A percentile compares a stretch with the other conserved stretches of the same genome.
These are phyloP conservation scores for Russula ochroleuca DNA, from an alignment of 768 basidiomycete species.

Conservation along the genomic window DNA sequence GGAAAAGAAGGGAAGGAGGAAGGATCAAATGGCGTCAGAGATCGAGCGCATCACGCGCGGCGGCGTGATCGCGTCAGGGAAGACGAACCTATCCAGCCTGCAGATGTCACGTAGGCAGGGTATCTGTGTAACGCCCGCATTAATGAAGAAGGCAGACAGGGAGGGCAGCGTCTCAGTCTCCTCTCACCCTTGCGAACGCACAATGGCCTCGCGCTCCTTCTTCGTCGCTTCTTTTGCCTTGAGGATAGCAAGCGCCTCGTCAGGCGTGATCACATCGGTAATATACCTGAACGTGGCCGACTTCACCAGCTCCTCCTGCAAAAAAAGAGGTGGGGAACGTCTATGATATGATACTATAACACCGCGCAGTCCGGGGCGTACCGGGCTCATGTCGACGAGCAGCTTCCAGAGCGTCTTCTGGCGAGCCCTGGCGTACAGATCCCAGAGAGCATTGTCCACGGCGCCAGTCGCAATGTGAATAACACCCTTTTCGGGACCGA, in stretches of 20 bases:
- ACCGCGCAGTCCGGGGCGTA: constrained; percentile 29
- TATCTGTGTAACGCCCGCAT: constrained; percentile 46
- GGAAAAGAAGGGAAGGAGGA: not conserved
- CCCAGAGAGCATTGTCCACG: constrained; percentile 93
- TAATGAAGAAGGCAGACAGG: not conserved
- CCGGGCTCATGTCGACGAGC: constrained; percentile 84
- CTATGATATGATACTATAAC: too few species aligned
- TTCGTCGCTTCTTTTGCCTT: constrained; percentile 73
- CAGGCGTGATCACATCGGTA: constrained; percentile 86
- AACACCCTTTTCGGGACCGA: constrained; percentile 94
- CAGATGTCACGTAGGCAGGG: constrained; percentile 91
- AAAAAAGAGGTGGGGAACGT: not conserved
- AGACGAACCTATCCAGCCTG: constrained; percentile 75
- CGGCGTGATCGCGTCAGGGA: not conserved
- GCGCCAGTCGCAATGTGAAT: constrained; percentile 87
- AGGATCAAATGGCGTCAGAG: not conserved
- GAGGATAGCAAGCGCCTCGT: constrained; percentile 82
- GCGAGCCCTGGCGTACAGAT: constrained; percentile 77
- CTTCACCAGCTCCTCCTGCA: constrained; percentile 71
- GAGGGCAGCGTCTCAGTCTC: not conserved
- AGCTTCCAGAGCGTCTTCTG: constrained; percentile 93
- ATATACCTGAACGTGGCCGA: constrained; percentile 85
- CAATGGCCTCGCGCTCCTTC: constrained; percentile 70
- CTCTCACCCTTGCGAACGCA: constrained; percentile 59
- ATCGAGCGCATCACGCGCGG: not conserved